phyloP scores from a whole-genome alignment of 106 monocot genomes.

The Allium cepa region DNA sequence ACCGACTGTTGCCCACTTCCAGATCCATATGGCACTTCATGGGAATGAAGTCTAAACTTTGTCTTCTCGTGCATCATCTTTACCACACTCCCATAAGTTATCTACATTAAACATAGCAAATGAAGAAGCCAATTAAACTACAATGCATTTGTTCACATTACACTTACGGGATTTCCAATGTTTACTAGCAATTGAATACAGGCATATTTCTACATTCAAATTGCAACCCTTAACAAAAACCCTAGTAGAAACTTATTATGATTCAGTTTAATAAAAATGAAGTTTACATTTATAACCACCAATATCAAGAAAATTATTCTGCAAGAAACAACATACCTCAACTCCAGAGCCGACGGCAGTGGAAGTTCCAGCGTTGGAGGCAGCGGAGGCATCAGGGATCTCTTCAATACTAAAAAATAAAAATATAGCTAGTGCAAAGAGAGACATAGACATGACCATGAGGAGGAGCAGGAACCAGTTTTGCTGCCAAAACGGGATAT shows the following conservation, averaged over 20 bases:
- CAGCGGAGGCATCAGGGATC: conserved; percentile 21
- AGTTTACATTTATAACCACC: not conserved
- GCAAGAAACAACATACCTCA: conserved; percentile 29
- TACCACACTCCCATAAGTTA: conserved; percentile 65
- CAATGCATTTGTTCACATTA: too few relatives aligned
- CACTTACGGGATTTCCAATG: too few relatives aligned
- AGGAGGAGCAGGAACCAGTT: conserved; percentile 41
- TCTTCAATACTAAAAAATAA: conserved; percentile 40
- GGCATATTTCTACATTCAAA: too few relatives aligned
- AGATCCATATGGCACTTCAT: conserved; percentile 87
- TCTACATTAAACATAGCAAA: conserved; percentile 16
- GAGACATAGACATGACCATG: conserved; percentile 47
- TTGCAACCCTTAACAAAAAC: too few relatives aligned
- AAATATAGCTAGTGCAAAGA: conserved; percentile 46
- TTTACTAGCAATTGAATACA: too few relatives aligned
- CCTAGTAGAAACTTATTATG: too few relatives aligned
- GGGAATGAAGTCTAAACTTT: conserved; percentile 86
- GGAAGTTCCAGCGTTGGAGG: conserved; percentile 27
- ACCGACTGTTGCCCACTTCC: conserved; percentile 95
- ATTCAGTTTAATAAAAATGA: not conserved
- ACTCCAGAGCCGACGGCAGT: conserved; percentile 20
- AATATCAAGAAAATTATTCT: conserved; percentile 1
- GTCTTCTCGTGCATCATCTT: conserved; percentile 93
- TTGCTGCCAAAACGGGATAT: conserved; percentile 45
- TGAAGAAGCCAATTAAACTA: too few relatives aligned